Conservation (phyloP, 2,329 filamentous ascomycete species). For the Thielaviopsis populi region DNA sequence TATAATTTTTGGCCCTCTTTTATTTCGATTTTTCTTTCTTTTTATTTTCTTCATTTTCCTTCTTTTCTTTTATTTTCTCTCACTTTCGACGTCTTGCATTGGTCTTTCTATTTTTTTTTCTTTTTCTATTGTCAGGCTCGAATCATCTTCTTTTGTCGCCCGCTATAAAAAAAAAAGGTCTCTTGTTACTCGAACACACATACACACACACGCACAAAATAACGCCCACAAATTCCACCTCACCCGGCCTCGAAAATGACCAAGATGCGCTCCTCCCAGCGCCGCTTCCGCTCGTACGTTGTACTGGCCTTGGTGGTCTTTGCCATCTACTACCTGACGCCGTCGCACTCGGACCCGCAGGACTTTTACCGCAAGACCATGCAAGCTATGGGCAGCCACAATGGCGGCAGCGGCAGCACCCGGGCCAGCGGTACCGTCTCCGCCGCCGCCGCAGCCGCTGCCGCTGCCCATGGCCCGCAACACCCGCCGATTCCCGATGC, state of each 20-base stretch:
- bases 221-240: background rate
- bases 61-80: background rate
- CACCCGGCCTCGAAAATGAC: conserved; percentile 4
- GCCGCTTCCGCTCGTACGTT: conserved; percentile 12
- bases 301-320: conserved; percentile 13
- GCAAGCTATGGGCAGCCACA: conserved; percentile 34
- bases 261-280: conserved; percentile 13
- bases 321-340: conserved; percentile 15
- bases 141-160: background rate
- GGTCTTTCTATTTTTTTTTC: background rate
- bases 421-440: conserved; percentile 26
- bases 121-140: conserved; percentile 22
- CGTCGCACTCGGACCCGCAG: conserved; percentile 20
- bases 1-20: background rate
- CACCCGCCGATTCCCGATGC: conserved; percentile 41
- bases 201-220: too few species aligned
- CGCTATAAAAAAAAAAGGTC: background rate
- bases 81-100: background rate
- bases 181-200: background rate
- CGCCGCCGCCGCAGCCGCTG: background rate
- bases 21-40: conserved; percentile 25
- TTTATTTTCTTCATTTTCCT: too few species aligned
- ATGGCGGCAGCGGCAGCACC: conserved; percentile 27
- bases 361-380: conserved; percentile 49
- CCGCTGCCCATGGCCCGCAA: conserved; percentile 29